phyloP scores from a whole-genome alignment of 179 eudicot genomes.

The Silene vulgaris region DNA sequence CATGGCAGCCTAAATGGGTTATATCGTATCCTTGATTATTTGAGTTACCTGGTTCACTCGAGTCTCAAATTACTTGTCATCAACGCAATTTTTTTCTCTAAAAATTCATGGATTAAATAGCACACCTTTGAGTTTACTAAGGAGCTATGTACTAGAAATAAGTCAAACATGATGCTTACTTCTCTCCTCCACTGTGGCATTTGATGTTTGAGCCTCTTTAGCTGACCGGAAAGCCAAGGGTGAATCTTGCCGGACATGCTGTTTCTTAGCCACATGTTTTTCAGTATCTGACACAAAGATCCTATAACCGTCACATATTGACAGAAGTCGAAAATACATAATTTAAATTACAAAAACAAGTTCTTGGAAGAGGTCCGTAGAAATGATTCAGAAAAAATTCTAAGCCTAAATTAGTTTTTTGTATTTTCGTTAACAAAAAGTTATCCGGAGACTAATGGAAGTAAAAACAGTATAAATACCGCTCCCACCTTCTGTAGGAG shows the following conservation, averaged over 20 bases:
- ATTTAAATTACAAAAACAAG: background rate
- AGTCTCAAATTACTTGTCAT: background rate
- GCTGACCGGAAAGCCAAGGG: background rate
- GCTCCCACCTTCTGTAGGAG: background rate
- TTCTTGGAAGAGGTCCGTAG: background rate
- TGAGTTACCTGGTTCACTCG: no score
- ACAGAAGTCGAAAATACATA: background rate
- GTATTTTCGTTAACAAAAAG: background rate
- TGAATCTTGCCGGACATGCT: slow-evolving; percentile 9
- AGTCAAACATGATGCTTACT: slow-evolving; percentile 17
- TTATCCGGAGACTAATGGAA: background rate
- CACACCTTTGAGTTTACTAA: background rate
- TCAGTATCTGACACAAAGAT: slow-evolving; percentile 19
- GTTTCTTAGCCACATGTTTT: slow-evolving; percentile 9
- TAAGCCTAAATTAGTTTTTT: background rate
- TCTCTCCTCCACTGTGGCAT: background rate
- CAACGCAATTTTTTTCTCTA: background rate
- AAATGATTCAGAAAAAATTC: background rate
- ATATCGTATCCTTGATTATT: no score
- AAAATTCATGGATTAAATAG: background rate
- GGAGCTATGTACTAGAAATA: background rate
- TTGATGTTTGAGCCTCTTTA: slow-evolving; percentile 17
- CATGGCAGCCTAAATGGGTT: no score
- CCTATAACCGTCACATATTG: slow-evolving; percentile 6
- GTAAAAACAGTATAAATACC: background rate